Conservation (phyloP, 169 alveolate species). For the Cryptosporidium xiaoi region DNA sequence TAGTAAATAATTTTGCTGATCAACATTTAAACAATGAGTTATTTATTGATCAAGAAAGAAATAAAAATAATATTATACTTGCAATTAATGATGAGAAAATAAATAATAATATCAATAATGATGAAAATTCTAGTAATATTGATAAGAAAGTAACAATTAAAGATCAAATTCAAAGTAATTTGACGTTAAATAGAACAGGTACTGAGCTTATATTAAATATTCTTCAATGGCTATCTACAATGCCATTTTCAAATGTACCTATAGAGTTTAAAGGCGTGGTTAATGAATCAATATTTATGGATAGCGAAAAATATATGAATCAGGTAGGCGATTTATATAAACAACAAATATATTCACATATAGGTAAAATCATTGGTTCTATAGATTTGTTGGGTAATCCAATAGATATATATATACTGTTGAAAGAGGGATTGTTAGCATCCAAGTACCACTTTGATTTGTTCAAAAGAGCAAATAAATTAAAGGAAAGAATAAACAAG, state of each 20-base stretch:
- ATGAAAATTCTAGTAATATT: not conserved
- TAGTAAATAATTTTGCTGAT: not conserved
- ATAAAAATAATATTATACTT: not conserved
- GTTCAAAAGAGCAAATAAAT: conserved; percentile 27
- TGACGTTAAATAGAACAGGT: conserved; percentile 32
- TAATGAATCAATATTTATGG: conserved; percentile 41
- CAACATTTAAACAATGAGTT: not conserved
- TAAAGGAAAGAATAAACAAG: conserved; percentile 33
- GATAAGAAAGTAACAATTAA: not conserved
- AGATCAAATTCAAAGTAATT: conserved; percentile 39
- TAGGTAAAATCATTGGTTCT: conserved; percentile 43
- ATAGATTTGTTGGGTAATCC: conserved; percentile 62
- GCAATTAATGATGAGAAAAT: not conserved
- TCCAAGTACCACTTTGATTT: conserved; percentile 48
- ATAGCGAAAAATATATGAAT: conserved; percentile 33
- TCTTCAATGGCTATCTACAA: conserved; percentile 34
- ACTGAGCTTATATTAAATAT: conserved; percentile 30
- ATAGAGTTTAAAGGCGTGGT: conserved; percentile 56
- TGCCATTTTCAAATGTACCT: conserved; percentile 65
- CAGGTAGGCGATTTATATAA: conserved; percentile 32
- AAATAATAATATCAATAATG: not conserved
- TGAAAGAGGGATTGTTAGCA: conserved; percentile 52
- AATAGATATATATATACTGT: conserved; percentile 39
- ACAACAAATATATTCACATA: conserved; percentile 51
- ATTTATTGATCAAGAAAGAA: not conserved